phyloP scores from a whole-genome alignment of 352 stramenopile species.

The Phytopythium oedochilum region DNA sequence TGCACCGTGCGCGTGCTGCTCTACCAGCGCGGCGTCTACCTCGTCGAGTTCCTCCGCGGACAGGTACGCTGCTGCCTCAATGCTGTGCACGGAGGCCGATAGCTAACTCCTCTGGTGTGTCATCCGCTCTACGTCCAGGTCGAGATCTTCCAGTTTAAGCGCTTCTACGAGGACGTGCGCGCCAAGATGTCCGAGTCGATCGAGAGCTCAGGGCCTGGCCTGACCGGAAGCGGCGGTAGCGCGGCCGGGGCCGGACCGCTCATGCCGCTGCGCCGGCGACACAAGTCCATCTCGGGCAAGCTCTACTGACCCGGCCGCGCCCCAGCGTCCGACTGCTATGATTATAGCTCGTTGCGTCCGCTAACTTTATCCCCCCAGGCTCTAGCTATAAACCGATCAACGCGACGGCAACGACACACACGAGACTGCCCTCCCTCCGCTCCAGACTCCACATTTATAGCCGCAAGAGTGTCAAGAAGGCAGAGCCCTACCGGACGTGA shows the following conservation, averaged over 20 bases:
- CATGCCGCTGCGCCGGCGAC: constrained; percentile 43
- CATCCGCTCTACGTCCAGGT: constrained; percentile 26
- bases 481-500: too few relatives aligned
- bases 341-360: background rate
- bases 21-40: constrained; percentile 74
- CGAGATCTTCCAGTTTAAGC: constrained; percentile 87
- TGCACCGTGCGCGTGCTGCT: constrained; percentile 82
- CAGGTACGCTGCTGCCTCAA: constrained; percentile 43
- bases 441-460: background rate
- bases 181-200: constrained; percentile 51
- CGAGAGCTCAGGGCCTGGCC: constrained; percentile 14
- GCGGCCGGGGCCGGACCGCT: background rate
- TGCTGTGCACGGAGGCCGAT: too few relatives aligned
- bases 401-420: too few relatives aligned
- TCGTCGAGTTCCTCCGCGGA: constrained; percentile 74
- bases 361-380: background rate
- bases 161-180: constrained; percentile 81
- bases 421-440: too few relatives aligned
- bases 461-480: too few relatives aligned
- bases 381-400: background rate
- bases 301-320: constrained; percentile 1
- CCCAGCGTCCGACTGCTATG: background rate
- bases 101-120: too few relatives aligned
- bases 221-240: constrained; percentile 3
- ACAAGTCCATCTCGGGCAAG: constrained; percentile 50